Conservation (phyloP, 495 filamentous ascomycete genomes). For the Talaromyces proteolyticus region DNA sequence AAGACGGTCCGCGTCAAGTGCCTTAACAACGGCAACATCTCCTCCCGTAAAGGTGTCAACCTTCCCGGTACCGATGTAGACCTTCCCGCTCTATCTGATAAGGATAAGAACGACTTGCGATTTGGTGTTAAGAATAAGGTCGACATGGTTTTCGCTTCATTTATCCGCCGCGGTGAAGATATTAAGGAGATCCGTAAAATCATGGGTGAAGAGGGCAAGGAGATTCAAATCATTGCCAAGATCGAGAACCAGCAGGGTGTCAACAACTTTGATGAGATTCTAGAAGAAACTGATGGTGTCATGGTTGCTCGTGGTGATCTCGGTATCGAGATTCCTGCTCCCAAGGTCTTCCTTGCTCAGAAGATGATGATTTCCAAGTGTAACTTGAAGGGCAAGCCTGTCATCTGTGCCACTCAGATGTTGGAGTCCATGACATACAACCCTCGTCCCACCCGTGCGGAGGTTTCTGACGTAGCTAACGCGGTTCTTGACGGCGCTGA, state of each 20-base stretch:
- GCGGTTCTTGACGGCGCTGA: slow-evolving; percentile 96
- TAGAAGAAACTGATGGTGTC: slow-evolving; percentile 94
- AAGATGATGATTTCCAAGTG: slow-evolving; percentile 99
- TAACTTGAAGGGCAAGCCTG: slow-evolving; percentile 98
- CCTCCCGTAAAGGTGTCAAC: slow-evolving; percentile 97
- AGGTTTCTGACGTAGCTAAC: slow-evolving; percentile 98
- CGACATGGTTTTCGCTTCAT: slow-evolving; percentile 98
- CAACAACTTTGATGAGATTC: slow-evolving; percentile 98
- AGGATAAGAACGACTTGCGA: slow-evolving; percentile 85
- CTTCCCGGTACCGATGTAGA: slow-evolving; percentile 98
- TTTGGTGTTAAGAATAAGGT: slow-evolving; percentile 98
- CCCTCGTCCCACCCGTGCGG: slow-evolving; percentile 92
- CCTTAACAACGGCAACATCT: slow-evolving; percentile 97
- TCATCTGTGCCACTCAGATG: slow-evolving; percentile 91
- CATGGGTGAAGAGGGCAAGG: slow-evolving; percentile 84
- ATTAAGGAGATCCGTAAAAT: slow-evolving; percentile 88
- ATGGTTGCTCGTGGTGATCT: slow-evolving; percentile 99
- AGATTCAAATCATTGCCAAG: slow-evolving; percentile 99
- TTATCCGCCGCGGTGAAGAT: slow-evolving; percentile 89
- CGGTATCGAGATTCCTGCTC: slow-evolving; percentile 96
- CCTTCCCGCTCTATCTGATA: slow-evolving; percentile 95
- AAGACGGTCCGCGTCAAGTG: slow-evolving; percentile 79
- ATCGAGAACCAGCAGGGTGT: slow-evolving; percentile 99
- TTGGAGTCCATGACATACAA: slow-evolving; percentile 99
- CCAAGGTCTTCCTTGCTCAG: slow-evolving; percentile 97